Conservation (phyloP, 352 stramenopile genomes). For the Aphanomyces invadans region DNA sequence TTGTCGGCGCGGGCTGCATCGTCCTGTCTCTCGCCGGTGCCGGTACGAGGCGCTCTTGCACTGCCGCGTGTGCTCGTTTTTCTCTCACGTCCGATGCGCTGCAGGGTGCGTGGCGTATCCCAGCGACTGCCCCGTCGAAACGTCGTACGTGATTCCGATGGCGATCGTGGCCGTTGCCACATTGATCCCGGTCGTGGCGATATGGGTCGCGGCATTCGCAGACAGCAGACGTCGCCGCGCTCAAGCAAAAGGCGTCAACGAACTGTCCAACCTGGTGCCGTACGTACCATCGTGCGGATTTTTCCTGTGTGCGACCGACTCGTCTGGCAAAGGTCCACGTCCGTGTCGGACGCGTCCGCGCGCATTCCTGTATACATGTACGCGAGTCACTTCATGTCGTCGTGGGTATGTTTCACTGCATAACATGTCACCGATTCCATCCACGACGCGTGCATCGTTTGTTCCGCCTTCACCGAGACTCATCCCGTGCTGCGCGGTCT, state of each 20-base stretch:
- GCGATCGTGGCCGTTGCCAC: slow-evolving; percentile 47
- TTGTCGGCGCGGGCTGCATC: background rate
- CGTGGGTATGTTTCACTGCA: slow-evolving; percentile 41
- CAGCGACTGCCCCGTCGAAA: background rate
- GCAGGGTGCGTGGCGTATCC: background rate
- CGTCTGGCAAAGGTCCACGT: background rate
- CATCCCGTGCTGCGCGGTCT: too few species aligned
- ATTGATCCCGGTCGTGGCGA: slow-evolving; percentile 35
- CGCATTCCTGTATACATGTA: slow-evolving; percentile 66
- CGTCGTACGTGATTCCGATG: slow-evolving; percentile 25
- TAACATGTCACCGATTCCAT: too few species aligned
- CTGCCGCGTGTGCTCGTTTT: background rate
- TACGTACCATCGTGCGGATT: background rate
- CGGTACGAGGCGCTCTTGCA: background rate
- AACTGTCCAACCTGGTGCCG: slow-evolving; percentile 33
- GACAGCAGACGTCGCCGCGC: slow-evolving; percentile 27
- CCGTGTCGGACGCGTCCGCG: slow-evolving; percentile 12
- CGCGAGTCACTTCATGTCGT: slow-evolving; percentile 58
- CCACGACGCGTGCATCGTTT: too few species aligned
- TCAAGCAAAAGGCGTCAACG: slow-evolving; percentile 26
- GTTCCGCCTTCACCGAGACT: too few species aligned
- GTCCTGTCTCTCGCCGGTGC: background rate
- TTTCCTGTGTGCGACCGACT: background rate
- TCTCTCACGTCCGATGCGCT: background rate
- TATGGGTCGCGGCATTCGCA: slow-evolving; percentile 34